phyloP scores from a whole-genome alignment of 2,329 filamentous ascomycete genomes.

The Colletotrichum lupini region DNA sequence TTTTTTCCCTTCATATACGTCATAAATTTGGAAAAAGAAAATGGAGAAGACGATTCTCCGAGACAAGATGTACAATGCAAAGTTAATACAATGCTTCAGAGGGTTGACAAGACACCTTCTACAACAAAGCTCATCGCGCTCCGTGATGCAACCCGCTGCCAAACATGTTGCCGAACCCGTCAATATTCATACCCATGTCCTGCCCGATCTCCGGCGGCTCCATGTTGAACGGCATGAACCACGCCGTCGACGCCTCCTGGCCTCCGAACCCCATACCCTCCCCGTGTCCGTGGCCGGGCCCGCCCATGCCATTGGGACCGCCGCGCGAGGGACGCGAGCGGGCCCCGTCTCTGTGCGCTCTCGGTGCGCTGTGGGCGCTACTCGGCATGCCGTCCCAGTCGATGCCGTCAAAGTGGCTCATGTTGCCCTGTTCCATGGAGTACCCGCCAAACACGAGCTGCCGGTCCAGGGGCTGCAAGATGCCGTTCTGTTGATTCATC shows the following conservation, averaged over 20 bases:
- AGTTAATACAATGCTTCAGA: not conserved
- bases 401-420: conserved; percentile 53
- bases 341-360: conserved; percentile 37
- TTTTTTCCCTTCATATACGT: conserved; percentile 7
- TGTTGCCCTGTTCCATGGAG: conserved; percentile 58
- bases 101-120: not conserved
- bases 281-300: conserved; percentile 40
- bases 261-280: conserved; percentile 37
- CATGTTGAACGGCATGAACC: conserved; percentile 95
- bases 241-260: conserved; percentile 72
- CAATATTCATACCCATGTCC: conserved; percentile 57
- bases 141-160: conserved; percentile 45
- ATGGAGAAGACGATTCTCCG: not conserved
- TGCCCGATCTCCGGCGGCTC: conserved; percentile 75
- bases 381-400: conserved; percentile 57
- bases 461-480: conserved; percentile 77
- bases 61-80: conserved; percentile 15
- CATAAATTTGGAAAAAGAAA: conserved; percentile 4
- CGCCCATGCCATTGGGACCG: conserved; percentile 45
- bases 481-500: conserved; percentile 60
- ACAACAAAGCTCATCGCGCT: conserved; percentile 14
- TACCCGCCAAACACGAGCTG: conserved; percentile 83
- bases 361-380: conserved; percentile 41
- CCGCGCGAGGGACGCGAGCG: conserved; percentile 37
- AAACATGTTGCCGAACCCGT: conserved; percentile 63